A percentile compares a stretch with the other conserved stretches of the same genome.
Evolutionary conservation across 1,284 basidiomycete species (phyloP).

Genomic region (Hortiboletus rubellus): DNA sequence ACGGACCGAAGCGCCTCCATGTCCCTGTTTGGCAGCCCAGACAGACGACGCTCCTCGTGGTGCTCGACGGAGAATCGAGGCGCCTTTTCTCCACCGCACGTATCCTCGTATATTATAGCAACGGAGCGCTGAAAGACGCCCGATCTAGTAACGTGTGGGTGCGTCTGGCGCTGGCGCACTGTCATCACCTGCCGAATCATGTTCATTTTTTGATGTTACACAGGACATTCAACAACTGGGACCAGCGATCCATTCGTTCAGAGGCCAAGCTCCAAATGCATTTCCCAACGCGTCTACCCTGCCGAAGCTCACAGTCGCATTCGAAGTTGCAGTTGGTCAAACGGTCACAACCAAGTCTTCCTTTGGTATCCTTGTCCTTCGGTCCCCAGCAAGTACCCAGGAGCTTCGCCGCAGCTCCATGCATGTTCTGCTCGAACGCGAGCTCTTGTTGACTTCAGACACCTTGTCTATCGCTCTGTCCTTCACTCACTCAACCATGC

Average conservation of each 20-base stretch:
- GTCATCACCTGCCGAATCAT: background rate
- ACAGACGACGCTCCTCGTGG: conserved; percentile 24
- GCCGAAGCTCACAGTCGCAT: conserved; percentile 24
- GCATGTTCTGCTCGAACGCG: conserved; percentile 19
- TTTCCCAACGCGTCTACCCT: conserved; percentile 18
- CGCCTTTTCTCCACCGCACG: conserved; percentile 23
- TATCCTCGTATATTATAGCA: conserved; percentile 19
- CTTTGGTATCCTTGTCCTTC: conserved; percentile 18
- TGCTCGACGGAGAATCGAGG: conserved; percentile 25
- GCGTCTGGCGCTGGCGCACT: background rate
- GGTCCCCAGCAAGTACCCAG: conserved; percentile 3
- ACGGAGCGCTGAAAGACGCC: conserved; percentile 2
- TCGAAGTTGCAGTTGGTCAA: conserved; percentile 18
- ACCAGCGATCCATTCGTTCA: conserved; percentile 11
- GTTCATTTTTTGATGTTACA: background rate
- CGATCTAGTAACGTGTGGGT: conserved; percentile 22
- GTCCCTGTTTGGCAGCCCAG: conserved; percentile 30
- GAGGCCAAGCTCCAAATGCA: conserved; percentile 4
- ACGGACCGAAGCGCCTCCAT: conserved; percentile 25
- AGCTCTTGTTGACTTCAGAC: conserved; percentile 22
- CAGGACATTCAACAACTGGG: conserved; percentile 23
- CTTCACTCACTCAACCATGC: conserved; percentile 27
- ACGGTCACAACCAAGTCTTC: background rate
- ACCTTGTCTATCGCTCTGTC: conserved; percentile 23
- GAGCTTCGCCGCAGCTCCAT: conserved; percentile 6